Evolutionary conservation across 306 rosid genomes (phyloP).

Genomic region (Malus domestica): DNA sequence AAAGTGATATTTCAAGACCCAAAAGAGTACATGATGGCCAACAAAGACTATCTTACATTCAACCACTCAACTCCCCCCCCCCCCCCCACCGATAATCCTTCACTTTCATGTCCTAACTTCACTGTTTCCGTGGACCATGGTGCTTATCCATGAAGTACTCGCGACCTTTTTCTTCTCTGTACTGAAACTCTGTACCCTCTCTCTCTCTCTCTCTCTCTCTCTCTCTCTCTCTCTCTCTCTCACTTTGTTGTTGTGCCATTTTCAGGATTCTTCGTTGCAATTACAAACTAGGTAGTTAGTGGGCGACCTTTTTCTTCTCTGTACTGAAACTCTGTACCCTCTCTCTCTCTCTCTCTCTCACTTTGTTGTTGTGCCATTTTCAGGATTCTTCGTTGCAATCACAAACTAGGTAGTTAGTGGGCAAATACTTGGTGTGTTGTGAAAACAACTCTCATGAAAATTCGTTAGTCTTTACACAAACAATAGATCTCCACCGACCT

Average conservation of each 20-base stretch:
- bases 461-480: neutral
- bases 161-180: neutral
- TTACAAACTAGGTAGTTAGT: neutral
- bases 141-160: slow-evolving; percentile 1
- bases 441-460: neutral
- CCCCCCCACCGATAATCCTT: neutral
- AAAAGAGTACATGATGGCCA: slow-evolving; percentile 20
- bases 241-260: neutral
- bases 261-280: neutral
- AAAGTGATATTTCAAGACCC: neutral
- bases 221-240: too few species aligned
- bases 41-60: slow-evolving; percentile 11
- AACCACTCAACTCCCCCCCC: neutral
- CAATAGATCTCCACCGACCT: neutral
- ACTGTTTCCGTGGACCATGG: slow-evolving; percentile 22
- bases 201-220: too few species aligned
- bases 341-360: too few species aligned
- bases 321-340: slow-evolving; percentile 31
- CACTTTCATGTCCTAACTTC: slow-evolving; percentile 32
- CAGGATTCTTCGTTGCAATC: neutral
- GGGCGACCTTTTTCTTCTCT: neutral
- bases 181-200: slow-evolving; percentile 27
- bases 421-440: neutral
- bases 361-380: neutral
- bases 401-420: neutral